Percentiles rank a stretch among this genome's conserved stretches.
phyloP scores from a whole-genome alignment of 2,329 filamentous ascomycete species.

The Magnaporthiopsis incrustans region DNA sequence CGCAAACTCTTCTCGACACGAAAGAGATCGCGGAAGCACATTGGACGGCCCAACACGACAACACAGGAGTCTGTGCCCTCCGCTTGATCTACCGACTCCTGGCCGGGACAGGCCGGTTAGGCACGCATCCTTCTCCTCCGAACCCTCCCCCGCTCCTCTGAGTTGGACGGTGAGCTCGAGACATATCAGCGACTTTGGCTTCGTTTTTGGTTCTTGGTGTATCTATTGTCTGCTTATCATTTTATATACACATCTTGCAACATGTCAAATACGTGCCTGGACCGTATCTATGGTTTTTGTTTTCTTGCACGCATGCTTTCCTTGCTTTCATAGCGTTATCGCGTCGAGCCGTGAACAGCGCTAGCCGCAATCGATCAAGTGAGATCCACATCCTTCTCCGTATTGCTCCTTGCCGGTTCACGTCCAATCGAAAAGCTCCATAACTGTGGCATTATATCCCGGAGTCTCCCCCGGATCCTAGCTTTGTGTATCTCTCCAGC shows the following conservation, averaged over 20 bases:
- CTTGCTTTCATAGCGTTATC: neutral
- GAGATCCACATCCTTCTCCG: neutral
- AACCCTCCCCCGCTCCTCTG: too few relatives aligned
- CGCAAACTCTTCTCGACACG: neutral
- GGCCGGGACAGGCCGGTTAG: too few relatives aligned
- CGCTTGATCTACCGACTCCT: too few relatives aligned
- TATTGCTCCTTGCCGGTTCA: neutral
- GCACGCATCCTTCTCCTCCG: neutral
- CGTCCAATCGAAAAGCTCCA: neutral
- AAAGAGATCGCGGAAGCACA: neutral
- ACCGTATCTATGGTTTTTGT: neutral
- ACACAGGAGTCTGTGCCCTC: too few relatives aligned
- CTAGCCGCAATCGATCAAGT: neutral
- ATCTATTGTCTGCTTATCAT: neutral
- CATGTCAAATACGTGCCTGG: neutral
- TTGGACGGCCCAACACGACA: neutral
- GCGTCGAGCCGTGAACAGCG: neutral
- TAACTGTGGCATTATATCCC: neutral
- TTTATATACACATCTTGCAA: neutral
- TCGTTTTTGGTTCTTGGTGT: neutral
- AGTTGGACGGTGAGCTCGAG: neutral
- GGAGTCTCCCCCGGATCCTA: neutral
- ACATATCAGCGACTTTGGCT: neutral
- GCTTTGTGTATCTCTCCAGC: neutral
- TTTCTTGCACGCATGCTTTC: neutral